Conservation (phyloP, 1,284 basidiomycete genomes). For the Tausonia pullulans region DNA sequence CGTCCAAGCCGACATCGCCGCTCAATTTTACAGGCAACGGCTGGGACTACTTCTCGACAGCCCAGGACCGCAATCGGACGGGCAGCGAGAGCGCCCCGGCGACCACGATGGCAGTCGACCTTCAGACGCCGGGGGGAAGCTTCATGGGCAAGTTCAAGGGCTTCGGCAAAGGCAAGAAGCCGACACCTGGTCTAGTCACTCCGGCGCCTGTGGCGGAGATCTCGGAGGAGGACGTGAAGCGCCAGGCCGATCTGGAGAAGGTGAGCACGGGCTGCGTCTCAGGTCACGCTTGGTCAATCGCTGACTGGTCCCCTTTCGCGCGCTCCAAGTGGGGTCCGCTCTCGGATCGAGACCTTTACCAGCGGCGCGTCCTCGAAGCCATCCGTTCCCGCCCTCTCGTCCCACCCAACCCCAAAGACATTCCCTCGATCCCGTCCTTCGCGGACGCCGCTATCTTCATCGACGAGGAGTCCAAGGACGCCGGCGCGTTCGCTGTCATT, state of each 20-base stretch:
- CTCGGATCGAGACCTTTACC: conserved; percentile 30
- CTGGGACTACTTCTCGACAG: conserved; percentile 32
- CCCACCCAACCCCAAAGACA: conserved; percentile 61
- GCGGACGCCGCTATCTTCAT: conserved; percentile 58
- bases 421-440: conserved; percentile 51
- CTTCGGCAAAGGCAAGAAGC: conserved; percentile 50
- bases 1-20: conserved; percentile 11
- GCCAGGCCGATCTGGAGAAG: conserved; percentile 19
- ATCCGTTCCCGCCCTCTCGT: conserved; percentile 56
- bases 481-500: conserved; percentile 62
- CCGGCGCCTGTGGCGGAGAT: conserved; percentile 29
- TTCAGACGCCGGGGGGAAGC: conserved; percentile 45
- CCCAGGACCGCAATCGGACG: conserved; percentile 5
- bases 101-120: neutral
- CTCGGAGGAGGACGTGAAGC: conserved; percentile 19
- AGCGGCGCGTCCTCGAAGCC: conserved; percentile 44
- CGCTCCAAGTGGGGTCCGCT: conserved; percentile 14
- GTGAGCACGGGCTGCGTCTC: neutral
- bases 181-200: conserved; percentile 34
- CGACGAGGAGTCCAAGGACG: conserved; percentile 61
- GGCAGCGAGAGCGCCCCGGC: too few species aligned
- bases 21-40: conserved; percentile 7
- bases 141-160: conserved; percentile 68
- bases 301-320: conserved; percentile 2
- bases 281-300: neutral